These are phyloP conservation scores for Spinacia oleracea DNA, from an alignment of 179 eudicot species.

Conservation along the genomic window DNA sequence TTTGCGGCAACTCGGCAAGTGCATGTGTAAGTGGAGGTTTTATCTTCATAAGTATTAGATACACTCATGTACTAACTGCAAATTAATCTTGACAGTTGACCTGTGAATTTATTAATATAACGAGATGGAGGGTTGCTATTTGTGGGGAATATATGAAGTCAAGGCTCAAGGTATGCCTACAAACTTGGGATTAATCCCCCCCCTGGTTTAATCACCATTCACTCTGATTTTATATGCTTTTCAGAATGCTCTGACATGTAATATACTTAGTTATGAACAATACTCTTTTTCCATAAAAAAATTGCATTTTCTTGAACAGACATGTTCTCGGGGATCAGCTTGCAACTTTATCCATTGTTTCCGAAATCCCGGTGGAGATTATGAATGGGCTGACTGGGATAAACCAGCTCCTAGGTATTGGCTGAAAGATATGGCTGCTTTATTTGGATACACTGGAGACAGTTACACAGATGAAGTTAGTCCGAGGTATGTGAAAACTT, in stretches of 20 bases:
- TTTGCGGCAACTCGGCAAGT: neutral
- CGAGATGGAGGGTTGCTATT: conserved; percentile 89
- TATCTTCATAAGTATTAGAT: neutral
- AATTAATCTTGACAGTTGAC: conserved; percentile 33
- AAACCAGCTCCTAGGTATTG: conserved; percentile 86
- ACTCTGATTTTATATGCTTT: neutral
- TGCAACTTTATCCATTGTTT: conserved; percentile 96
- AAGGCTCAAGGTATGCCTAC: conserved; percentile 61
- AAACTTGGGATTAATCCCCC: neutral
- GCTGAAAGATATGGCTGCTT: conserved; percentile 70
- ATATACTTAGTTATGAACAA: no score
- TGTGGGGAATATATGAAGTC: conserved; percentile 95
- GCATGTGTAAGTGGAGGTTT: neutral
- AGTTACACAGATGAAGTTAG: conserved; percentile 35
- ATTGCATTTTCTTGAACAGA: conserved; percentile 39
- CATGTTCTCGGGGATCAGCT: conserved; percentile 82
- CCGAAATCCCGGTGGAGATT: conserved; percentile 92
- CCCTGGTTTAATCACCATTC: neutral
- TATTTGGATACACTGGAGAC: conserved; percentile 67
- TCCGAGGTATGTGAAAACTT: conserved; percentile 30
- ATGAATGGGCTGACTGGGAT: conserved; percentile 99
- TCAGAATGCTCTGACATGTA: neutral
- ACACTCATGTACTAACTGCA: conserved; percentile 19
- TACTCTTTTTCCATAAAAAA: neutral
- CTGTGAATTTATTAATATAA: conserved; percentile 80